A percentile compares a stretch with the other conserved stretches of the same genome.
These are phyloP conservation scores for Tardiomyces blankii DNA, from an alignment of 1,139 yeast genomes.

Conservation along the genomic window DNA sequence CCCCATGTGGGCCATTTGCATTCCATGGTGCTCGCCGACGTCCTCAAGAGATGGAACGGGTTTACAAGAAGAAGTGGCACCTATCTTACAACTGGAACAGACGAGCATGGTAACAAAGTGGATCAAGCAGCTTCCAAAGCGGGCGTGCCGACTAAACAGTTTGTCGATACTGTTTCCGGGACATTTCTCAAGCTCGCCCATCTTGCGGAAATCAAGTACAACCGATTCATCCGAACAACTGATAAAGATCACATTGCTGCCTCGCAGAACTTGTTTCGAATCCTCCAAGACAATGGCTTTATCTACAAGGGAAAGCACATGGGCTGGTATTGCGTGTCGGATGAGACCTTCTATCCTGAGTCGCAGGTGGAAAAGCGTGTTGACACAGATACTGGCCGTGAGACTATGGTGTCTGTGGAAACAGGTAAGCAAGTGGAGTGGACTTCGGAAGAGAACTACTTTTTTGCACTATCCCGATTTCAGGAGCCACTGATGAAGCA, in stretches of 20 bases:
- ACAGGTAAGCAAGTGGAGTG: slow-evolving; percentile 64
- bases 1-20: slow-evolving; percentile 95
- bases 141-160: slow-evolving; percentile 44
- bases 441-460: slow-evolving; percentile 78
- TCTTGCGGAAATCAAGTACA: slow-evolving; percentile 44
- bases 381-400: slow-evolving; percentile 28
- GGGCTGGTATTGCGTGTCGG: slow-evolving; percentile 95
- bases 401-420: slow-evolving; percentile 49
- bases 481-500: slow-evolving; percentile 41
- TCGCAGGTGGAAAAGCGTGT: slow-evolving; percentile 46
- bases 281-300: slow-evolving; percentile 45
- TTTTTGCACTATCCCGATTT: slow-evolving; percentile 60
- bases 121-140: slow-evolving; percentile 60
- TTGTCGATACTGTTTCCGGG: slow-evolving; percentile 60
- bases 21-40: slow-evolving; percentile 77
- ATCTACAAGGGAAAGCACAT: slow-evolving; percentile 75
- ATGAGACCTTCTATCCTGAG: slow-evolving; percentile 90
- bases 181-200: slow-evolving; percentile 56
- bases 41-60: slow-evolving; percentile 59
- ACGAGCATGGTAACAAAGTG: slow-evolving; percentile 92
- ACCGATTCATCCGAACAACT: slow-evolving; percentile 84
- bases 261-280: slow-evolving; percentile 60
- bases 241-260: slow-evolving; percentile 63
- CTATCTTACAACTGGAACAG: slow-evolving; percentile 82
- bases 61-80: slow-evolving; percentile 33